Evolutionary conservation across 2,329 filamentous ascomycete genomes (phyloP).

Genomic region (Zymoseptoria pseudotritici): DNA sequence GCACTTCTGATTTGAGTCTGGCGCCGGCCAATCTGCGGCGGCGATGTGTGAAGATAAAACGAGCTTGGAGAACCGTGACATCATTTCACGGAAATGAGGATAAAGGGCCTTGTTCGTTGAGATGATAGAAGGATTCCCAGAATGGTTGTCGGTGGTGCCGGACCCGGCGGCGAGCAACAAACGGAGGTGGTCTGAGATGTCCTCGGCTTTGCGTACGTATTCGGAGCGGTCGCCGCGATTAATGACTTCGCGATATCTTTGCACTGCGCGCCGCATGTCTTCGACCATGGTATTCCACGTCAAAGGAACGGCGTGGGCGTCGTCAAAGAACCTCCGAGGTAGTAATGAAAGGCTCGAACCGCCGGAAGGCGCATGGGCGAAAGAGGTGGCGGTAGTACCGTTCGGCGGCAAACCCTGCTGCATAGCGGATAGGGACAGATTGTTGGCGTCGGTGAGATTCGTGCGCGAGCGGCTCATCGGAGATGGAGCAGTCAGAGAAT

Average conservation of each 20-base stretch:
- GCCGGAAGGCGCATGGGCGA: slow-evolving; percentile 42
- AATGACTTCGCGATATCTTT: slow-evolving; percentile 85
- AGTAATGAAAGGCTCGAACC: slow-evolving; percentile 40
- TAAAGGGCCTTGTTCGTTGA: slow-evolving; percentile 96
- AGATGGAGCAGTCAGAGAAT: slow-evolving; percentile 70
- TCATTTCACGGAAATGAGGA: slow-evolving; percentile 96
- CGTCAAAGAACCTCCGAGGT: slow-evolving; percentile 82
- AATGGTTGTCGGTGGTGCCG: slow-evolving; percentile 96
- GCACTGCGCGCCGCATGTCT: slow-evolving; percentile 87
- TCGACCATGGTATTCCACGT: slow-evolving; percentile 86
- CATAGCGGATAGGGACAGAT: slow-evolving; percentile 41
- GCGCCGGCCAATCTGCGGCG: slow-evolving; percentile 88
- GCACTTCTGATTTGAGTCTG: slow-evolving; percentile 91
- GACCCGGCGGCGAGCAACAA: slow-evolving; percentile 91
- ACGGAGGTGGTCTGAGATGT: slow-evolving; percentile 93
- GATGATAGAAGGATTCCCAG: slow-evolving; percentile 97
- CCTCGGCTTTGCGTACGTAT: slow-evolving; percentile 89
- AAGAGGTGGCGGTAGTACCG: slow-evolving; percentile 48
- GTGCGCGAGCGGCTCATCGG: slow-evolving; percentile 51
- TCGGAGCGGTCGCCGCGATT: slow-evolving; percentile 75
- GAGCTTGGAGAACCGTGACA: slow-evolving; percentile 99
- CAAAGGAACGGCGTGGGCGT: slow-evolving; percentile 68
- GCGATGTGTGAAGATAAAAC: slow-evolving; percentile 97
- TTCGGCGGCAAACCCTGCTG: slow-evolving; percentile 40
- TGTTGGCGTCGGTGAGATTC: slow-evolving; percentile 43